Evolutionary conservation across 2,329 filamentous ascomycete genomes (phyloP).

Genomic region (Fonsecaea pugnacius): DNA sequence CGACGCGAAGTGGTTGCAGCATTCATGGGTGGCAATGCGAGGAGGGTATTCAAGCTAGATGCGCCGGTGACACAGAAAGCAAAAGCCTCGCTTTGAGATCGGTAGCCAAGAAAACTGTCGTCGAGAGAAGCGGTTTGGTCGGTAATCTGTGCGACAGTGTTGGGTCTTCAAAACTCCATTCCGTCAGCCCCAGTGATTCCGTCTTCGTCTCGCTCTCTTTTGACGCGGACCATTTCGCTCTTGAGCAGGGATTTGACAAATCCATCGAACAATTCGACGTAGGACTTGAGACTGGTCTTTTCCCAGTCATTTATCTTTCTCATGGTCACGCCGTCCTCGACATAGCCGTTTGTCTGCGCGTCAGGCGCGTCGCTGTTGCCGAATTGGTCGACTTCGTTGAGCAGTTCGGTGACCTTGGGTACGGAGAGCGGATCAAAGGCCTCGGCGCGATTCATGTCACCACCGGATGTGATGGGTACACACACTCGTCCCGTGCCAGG

Average conservation of each 20-base stretch:
- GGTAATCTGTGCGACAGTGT: background rate
- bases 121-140: background rate
- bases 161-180: conserved; percentile 65
- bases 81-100: conserved; percentile 6
- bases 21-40: conserved; percentile 35
- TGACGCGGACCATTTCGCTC: conserved; percentile 63
- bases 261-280: conserved; percentile 82
- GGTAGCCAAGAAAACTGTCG: background rate
- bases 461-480: conserved; percentile 80
- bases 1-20: conserved; percentile 24
- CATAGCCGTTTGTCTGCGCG: conserved; percentile 41
- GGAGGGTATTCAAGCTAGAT: conserved; percentile 32
- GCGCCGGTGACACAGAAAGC: background rate
- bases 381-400: conserved; percentile 87
- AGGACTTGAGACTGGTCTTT: conserved; percentile 93
- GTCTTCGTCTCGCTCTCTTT: conserved; percentile 58
- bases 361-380: conserved; percentile 54
- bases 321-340: conserved; percentile 41
- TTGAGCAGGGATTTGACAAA: conserved; percentile 81
- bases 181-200: conserved; percentile 50
- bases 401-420: conserved; percentile 82
- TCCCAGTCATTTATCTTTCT: conserved; percentile 80
- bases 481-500: conserved; percentile 92
- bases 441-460: conserved; percentile 60
- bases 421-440: conserved; percentile 85